phyloP scores from a whole-genome alignment of 2,329 filamentous ascomycete species.

The Trichoderma gracile region DNA sequence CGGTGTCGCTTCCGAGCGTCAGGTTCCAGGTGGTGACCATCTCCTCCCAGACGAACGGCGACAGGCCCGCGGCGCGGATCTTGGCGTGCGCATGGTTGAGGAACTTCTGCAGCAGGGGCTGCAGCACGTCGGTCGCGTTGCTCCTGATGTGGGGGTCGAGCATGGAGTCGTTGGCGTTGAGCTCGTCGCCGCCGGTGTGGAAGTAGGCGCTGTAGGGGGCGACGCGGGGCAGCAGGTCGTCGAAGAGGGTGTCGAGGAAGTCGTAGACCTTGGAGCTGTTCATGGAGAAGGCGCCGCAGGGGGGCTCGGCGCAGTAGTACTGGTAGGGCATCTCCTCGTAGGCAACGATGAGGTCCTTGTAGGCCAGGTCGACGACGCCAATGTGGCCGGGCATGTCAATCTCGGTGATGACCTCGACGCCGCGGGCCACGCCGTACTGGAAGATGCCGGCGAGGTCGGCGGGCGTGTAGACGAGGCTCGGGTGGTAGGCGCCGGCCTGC shows the following conservation, averaged over 20 bases:
- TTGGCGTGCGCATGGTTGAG: conserved; percentile 68
- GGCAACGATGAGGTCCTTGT: conserved; percentile 56
- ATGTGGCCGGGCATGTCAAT: conserved; percentile 63
- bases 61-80: conserved; percentile 63
- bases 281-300: conserved; percentile 72
- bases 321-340: conserved; percentile 59
- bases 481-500: conserved; percentile 70
- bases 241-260: conserved; percentile 71
- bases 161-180: conserved; percentile 66
- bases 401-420: conserved; percentile 61
- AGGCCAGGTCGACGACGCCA: conserved; percentile 53
- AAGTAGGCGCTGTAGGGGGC: conserved; percentile 71
- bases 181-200: conserved; percentile 86
- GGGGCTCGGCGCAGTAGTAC: conserved; percentile 62
- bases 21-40: conserved; percentile 78
- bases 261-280: conserved; percentile 68
- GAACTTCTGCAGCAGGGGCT: conserved; percentile 78
- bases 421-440: conserved; percentile 64
- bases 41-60: conserved; percentile 85
- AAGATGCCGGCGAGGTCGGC: conserved; percentile 67
- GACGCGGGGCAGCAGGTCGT: conserved; percentile 74
- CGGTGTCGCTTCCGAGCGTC: conserved; percentile 66
- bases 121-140: conserved; percentile 63
- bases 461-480: conserved; percentile 67
- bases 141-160: conserved; percentile 72